phyloP scores from a whole-genome alignment of 257 asterid species.

The Paulownia fortunei region DNA sequence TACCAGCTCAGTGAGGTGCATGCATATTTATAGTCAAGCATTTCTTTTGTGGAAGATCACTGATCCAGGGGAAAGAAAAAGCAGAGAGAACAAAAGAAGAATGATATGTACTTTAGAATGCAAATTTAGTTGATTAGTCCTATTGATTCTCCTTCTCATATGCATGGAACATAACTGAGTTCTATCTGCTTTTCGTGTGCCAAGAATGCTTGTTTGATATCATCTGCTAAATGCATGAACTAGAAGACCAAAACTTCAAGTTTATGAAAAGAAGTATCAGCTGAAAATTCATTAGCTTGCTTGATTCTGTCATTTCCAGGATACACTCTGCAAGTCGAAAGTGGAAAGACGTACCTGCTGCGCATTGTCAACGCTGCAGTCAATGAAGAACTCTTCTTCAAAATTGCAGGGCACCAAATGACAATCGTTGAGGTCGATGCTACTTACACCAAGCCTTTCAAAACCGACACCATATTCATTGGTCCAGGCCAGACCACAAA shows the following conservation, averaged over 20 bases:
- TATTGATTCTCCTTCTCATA: no score
- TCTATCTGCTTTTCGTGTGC: no score
- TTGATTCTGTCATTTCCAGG: slow-evolving; percentile 37
- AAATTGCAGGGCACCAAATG: slow-evolving; percentile 61
- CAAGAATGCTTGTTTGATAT: neutral
- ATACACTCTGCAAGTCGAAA: slow-evolving; percentile 61
- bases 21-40: no score
- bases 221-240: slow-evolving; percentile 1
- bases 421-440: slow-evolving; percentile 79
- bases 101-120: no score
- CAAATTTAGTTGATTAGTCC: no score
- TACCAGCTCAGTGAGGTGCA: no score
- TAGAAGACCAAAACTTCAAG: no score
- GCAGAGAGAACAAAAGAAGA: no score
- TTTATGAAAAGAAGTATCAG: no score
- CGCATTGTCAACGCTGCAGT: slow-evolving; percentile 70
- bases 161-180: no score
- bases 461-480: slow-evolving; percentile 67
- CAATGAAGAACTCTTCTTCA: slow-evolving; percentile 78
- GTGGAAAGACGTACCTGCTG: slow-evolving; percentile 67
- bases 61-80: no score
- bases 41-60: no score
- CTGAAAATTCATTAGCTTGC: neutral
- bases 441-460: slow-evolving; percentile 64
- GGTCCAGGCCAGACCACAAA: slow-evolving; percentile 83